These are phyloP conservation scores for Bacidia gigantensis DNA, from an alignment of 495 filamentous ascomycete species.

Conservation along the genomic window DNA sequence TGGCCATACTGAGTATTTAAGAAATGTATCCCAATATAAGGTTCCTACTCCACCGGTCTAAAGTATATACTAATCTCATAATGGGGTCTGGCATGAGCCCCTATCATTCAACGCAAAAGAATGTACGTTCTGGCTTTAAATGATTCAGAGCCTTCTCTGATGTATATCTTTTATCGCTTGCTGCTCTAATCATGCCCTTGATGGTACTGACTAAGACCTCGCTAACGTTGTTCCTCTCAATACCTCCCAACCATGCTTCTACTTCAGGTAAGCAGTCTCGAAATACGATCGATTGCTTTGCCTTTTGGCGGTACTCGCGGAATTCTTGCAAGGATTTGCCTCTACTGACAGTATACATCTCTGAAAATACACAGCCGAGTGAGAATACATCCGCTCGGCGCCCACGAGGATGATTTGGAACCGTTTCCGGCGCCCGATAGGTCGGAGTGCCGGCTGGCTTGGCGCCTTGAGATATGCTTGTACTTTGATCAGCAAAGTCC, in stretches of 20 bases:
- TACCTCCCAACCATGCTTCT: not conserved
- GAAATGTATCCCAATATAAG: too few relatives aligned
- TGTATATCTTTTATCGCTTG: not conserved
- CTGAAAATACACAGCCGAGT: constrained; percentile 9
- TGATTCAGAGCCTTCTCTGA: not conserved
- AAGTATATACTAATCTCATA: not conserved
- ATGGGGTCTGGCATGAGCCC: not conserved
- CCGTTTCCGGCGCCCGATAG: constrained; percentile 84
- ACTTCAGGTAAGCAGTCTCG: not conserved
- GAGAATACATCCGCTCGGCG: constrained; percentile 10
- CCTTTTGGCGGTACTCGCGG: not conserved
- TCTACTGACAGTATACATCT: constrained; percentile 8
- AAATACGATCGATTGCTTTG: not conserved
- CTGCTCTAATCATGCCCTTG: constrained; percentile 1
- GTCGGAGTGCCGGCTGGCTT: constrained; percentile 70
- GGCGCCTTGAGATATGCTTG: constrained; percentile 40
- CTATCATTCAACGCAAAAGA: constrained; percentile 5
- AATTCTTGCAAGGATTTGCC: constrained; percentile 4
- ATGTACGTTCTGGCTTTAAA: not conserved
- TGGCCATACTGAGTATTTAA: too few relatives aligned
- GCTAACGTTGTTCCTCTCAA: constrained; percentile 2
- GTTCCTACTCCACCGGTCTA: too few relatives aligned
- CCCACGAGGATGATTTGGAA: not conserved
- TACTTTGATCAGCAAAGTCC: constrained; percentile 68
- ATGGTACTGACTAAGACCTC: constrained; percentile 1